Percentiles rank a stretch among this genome's conserved stretches.
Conservation (phyloP, 495 filamentous ascomycete species). For the Clavariopsis aquatica region DNA sequence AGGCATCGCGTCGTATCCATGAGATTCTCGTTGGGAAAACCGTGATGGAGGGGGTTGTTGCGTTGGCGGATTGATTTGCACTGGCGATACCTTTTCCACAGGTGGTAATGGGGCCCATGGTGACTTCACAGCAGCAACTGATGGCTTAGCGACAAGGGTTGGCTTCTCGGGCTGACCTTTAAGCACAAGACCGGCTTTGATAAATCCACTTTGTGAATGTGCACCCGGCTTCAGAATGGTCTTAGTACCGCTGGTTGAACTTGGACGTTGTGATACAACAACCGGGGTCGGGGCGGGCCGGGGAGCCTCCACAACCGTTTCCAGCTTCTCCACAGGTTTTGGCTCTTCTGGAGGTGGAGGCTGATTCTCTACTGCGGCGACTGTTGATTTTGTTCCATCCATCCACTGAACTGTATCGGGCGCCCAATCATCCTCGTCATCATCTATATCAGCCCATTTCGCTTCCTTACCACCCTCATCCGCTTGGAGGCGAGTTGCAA, state of each 20-base stretch:
- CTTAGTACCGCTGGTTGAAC: conserved; percentile 40
- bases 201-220: conserved; percentile 16
- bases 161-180: conserved; percentile 72
- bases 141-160: conserved; percentile 76
- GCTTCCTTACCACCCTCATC: conserved; percentile 80
- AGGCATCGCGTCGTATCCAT: conserved; percentile 49
- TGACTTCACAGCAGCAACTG: conserved; percentile 76
- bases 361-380: conserved; percentile 56
- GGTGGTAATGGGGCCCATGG: conserved; percentile 88
- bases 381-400: conserved; percentile 89
- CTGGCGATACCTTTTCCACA: conserved; percentile 75
- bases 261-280: conserved; percentile 30
- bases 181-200: conserved; percentile 52
- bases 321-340: conserved; percentile 46
- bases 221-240: conserved; percentile 48
- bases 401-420: conserved; percentile 96
- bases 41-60: conserved; percentile 38
- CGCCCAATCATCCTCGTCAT: conserved; percentile 98
- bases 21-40: conserved; percentile 37
- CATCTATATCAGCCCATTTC: conserved; percentile 98
- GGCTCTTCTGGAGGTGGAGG: conserved; percentile 41
- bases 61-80: conserved; percentile 53
- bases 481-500: conserved; percentile 85
- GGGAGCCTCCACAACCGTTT: conserved; percentile 13
- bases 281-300: conserved; percentile 17